Evolutionary conservation across 2,329 filamentous ascomycete species (phyloP), one percentile per base, ranked within the genome.

Genomic region (Pseudopyricularia cyperi): DNA sequence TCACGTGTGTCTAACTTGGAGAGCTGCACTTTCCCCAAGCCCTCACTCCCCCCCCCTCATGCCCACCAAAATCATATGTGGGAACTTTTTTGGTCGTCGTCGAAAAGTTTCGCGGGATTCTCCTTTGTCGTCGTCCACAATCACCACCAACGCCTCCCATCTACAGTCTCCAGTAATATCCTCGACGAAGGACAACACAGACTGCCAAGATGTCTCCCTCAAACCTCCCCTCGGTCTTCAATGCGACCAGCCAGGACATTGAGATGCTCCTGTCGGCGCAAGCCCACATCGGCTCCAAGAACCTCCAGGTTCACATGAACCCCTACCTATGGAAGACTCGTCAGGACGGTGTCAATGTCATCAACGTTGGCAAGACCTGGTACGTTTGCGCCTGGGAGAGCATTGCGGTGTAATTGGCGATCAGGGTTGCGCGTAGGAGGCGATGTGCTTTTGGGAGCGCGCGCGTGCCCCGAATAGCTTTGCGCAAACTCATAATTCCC

Each of bases 351-450:
- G 85, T 98, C 79, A 98, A 98, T 74, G 82, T 98, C 63, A 81
- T 98, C 75, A 98, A 98, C 85, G 89, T 98, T 75, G 90, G 91
- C 80, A 98, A 98, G 89, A 98, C 93, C 76, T 98, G 90, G 89
- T 95, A 84, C 62, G 85, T 71, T 54, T 44, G 22, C 39, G 12
- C 9, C 39, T 44, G 15, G 12, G 39, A 44, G 24, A 44, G 19
- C 39, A 24, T 44, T 44, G 39, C 11, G 15, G 15, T 14, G 9
- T 7, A 24, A 12, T 19, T 17, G 24, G 39, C 15, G 17, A 14
- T 15, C 12, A 2, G 19, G 39, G 11, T 12, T 5, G 17, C 15
- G 39, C 15, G 9, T 17, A 42, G 24, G 8, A 26, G 22, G 39
- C 22, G 22, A 12, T 24, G 5, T 44, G 39, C 15, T 6, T 11